Percentiles rank a stretch among this genome's conserved stretches.
Conservation (phyloP, 1,139 yeast genomes). For the Zygotorulaspora mrakii region DNA sequence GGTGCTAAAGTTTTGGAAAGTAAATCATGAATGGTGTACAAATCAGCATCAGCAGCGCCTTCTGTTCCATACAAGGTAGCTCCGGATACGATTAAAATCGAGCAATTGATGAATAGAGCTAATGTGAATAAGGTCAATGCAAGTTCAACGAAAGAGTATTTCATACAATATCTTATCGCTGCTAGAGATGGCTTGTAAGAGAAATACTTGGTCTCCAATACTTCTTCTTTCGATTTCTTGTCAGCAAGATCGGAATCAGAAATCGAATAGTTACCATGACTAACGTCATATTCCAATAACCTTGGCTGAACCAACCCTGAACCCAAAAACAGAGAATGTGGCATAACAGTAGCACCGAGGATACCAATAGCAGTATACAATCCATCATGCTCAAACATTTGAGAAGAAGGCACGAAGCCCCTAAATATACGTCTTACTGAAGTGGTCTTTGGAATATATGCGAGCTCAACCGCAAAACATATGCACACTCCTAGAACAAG, state of each 20-base stretch:
- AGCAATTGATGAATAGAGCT: slow-evolving; percentile 75
- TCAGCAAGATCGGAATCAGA: slow-evolving; percentile 14
- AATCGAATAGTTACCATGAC: slow-evolving; percentile 41
- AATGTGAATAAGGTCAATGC: slow-evolving; percentile 64
- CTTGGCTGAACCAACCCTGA: slow-evolving; percentile 75
- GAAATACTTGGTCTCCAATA: slow-evolving; percentile 26
- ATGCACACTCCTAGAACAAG: slow-evolving; percentile 67
- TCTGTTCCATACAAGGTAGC: slow-evolving; percentile 62
- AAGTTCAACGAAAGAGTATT: slow-evolving; percentile 63
- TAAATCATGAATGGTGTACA: slow-evolving; percentile 63
- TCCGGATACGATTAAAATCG: slow-evolving; percentile 74
- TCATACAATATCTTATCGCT: slow-evolving; percentile 64
- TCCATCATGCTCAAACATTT: slow-evolving; percentile 60
- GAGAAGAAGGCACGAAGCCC: slow-evolving; percentile 66
- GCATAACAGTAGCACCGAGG: slow-evolving; percentile 82
- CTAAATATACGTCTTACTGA: slow-evolving; percentile 55
- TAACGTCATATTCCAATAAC: slow-evolving; percentile 55
- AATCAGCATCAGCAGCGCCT: slow-evolving; percentile 68
- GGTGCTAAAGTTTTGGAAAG: slow-evolving; percentile 58
- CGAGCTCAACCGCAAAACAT: slow-evolving; percentile 68
- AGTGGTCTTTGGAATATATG: slow-evolving; percentile 47
- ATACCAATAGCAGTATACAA: slow-evolving; percentile 72
- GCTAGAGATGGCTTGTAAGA: slow-evolving; percentile 59
- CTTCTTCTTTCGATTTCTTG: slow-evolving; percentile 20
- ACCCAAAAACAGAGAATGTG: slow-evolving; percentile 71